Base-by-base conservation (phyloP, 495 filamentous ascomycete genomes). In the Xanthoparmelia taractica region DNA sequence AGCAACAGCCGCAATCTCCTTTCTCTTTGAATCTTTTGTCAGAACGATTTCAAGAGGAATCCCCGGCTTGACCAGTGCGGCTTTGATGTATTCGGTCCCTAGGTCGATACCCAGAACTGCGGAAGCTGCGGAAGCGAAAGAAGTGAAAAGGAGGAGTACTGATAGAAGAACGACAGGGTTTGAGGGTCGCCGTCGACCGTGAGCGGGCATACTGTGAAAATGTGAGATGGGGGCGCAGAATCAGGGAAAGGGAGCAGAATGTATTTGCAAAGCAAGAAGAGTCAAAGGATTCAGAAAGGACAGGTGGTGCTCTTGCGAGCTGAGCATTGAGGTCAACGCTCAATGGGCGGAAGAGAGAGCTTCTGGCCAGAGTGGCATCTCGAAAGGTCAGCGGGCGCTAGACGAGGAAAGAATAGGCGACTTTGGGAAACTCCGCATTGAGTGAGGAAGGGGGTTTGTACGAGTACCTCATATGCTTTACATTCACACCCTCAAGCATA, bases 41-140 rank as follows among this genome's bases (percentile, higher is more conserved):
- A 96, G 82, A 72, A 99, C 92, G 67, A 99, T 97, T 71, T 97
- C 95, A 73, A 97, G 90, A 15, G 95, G 95, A 63, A 97, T 96
- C 65, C 94, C 94, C 4, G 95, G 95, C 74, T 99, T 99, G 64
- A 99, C 93, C 36, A 97, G 84, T 4, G 90, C 85, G 20, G 93
- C 93, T 81, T 97, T 99, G 73, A 99, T 87, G 76, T 96, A 97
- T 76, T 96, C 91, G 54, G 96, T 97, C 58, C 94, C 94, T 17
- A 99, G 80, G 77, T 99, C 94, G 66, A 99, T 81, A 43, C 94
- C 94, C 25, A 99, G 78, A 54, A 99, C 92, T 50, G 87, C 87
- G 45, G 88, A 82, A 57, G 79, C 81, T 63, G 83, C 82, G 18
- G 84, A 80, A 38, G 83, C 85, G 70, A 81, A 78, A 54, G 79